Base-by-base conservation (phyloP, 129 eudicot genomes). In the Apium graveolens region DNA sequence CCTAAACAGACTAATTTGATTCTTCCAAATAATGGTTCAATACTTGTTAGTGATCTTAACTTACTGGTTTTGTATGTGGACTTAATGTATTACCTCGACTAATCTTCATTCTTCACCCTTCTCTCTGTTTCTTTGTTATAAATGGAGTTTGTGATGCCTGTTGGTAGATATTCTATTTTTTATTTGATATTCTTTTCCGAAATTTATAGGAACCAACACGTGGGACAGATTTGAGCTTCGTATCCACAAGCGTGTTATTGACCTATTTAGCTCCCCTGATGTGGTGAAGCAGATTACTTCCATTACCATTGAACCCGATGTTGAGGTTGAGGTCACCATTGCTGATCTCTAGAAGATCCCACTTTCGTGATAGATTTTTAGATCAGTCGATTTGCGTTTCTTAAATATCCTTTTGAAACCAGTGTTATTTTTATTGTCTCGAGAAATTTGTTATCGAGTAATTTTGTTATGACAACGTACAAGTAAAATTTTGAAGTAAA, bases 271-370 rank as follows among this genome's bases (percentile, higher is more conserved):
- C 84, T 89, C 96, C 31, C 98, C 98, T 1, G 98, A 91, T 29
- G 98, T 89, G 26, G 98, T 93, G 16, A 93, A 93, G 91, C 94
- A 90, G 81, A 93, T 93, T 77, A 93, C 98, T 75, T 93, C 98
- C 17, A 93, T 93, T 78, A 87, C 95, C 44, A 93, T 91, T 63
- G 97, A 93, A 82, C 98, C 97, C 39, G 97, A 92, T 85, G 97
- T 93, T 11, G 97, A 93, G 88, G 98, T 91, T 69, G 97, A 93
- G 86, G 96, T 93, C 63, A 89, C 98, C 51, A 91, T 93, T 42
- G 97, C 96, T 2, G 97, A 89, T 81, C 68, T 2, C 1, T 60
- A 60, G 68, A 60, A 3, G 62, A 51, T 14, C 68, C 11, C 11
- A 10, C 29, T 57, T 57, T 1, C 5, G n/a, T 10, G 14, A 57